Evolutionary conservation across 163 green algal species (phyloP), one percentile per base, ranked within the genome.

Genomic region (Coccomyxa subellipsoidea): DNA sequence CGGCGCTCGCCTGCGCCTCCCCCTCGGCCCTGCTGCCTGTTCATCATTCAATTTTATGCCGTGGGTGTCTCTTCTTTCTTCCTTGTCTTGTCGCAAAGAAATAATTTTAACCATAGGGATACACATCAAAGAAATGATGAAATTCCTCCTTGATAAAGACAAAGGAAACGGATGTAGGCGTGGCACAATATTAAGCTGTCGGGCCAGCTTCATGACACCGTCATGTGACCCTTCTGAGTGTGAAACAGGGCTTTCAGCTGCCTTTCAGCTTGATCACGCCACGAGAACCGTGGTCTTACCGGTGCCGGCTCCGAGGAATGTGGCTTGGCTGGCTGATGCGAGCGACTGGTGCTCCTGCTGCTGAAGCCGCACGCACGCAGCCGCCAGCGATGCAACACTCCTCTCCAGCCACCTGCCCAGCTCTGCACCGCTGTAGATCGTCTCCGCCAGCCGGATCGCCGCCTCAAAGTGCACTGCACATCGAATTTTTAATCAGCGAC

Each of bases 391-490:
- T 18, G 47, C 78, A 7, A 88, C 85, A 2, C 80, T 81, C 0
- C 54, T 27, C 54, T 89, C 86, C 38, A 93, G 77, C 31, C 83
- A 83, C 10, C 77, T 77, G 0, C 53, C 78, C 77, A 89, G 86
- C 75, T 80, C 40, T 1, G 38, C 82, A n/a, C 82, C 83, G 4
- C 35, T 34, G 73, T 82, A 89, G 23, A 85, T 38, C 23, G 77
- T 77, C 39, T 85, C 81, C 9, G 85, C 86, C 25, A 95, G 85
- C 40, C 73, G 38, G 39, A 89, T 54, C 10, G 88, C 90, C 34
- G 81, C 88, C n/a, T 91, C 84, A 76, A 89, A 87, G 69, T 86
- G 81, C 25, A 81, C 84, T 88, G 84, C 71, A 76, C 66, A 73
- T 8, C 27, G 66, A 73, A 12, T 29, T 12, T 18, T 18, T 29